These are phyloP conservation scores for Phytophthora citricola DNA, from an alignment of 352 stramenopile genomes.

Conservation along the genomic window DNA sequence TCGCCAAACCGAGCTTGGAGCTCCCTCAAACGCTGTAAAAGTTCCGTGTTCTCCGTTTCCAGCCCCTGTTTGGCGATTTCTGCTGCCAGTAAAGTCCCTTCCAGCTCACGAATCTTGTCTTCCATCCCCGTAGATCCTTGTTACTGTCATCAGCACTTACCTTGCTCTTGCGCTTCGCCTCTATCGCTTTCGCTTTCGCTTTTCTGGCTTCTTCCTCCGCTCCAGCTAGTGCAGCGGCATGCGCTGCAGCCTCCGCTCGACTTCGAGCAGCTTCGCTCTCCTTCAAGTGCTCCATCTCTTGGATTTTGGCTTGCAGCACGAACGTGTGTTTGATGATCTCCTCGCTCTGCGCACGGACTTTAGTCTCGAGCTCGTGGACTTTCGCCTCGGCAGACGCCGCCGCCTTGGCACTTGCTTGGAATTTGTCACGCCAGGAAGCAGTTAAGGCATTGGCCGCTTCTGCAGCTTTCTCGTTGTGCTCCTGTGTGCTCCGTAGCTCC, in stretches of 20 bases:
- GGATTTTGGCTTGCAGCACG: conserved; percentile 55
- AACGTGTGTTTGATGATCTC: conserved; percentile 74
- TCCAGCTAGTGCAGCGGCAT: conserved; percentile 38
- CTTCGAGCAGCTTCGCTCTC: conserved; percentile 54
- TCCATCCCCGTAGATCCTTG: conserved; percentile 56
- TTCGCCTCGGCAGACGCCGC: conserved; percentile 39
- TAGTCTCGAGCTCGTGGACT: conserved; percentile 55
- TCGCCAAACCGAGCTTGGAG: conserved; percentile 50
- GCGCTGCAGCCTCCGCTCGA: conserved; percentile 38
- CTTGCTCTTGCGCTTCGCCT: conserved; percentile 40
- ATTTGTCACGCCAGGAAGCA: conserved; percentile 62
- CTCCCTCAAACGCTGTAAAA: conserved; percentile 54
- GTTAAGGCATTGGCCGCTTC: conserved; percentile 54
- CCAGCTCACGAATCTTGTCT: conserved; percentile 40
- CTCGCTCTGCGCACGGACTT: conserved; percentile 45
- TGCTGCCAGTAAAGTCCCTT: conserved; percentile 40
- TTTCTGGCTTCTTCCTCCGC: conserved; percentile 38
- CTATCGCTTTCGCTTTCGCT: conserved; percentile 28
- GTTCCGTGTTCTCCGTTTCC: conserved; percentile 64
- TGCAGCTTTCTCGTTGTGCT: conserved; percentile 50
- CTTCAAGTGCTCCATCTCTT: conserved; percentile 63
- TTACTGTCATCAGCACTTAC: conserved; percentile 11
- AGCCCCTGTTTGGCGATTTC: conserved; percentile 44
- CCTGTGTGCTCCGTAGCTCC: conserved; percentile 45
- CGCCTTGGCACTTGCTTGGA: conserved; percentile 47